These are phyloP conservation scores for Pleurotus platypus DNA, from an alignment of 768 basidiomycete species.

Conservation along the genomic window DNA sequence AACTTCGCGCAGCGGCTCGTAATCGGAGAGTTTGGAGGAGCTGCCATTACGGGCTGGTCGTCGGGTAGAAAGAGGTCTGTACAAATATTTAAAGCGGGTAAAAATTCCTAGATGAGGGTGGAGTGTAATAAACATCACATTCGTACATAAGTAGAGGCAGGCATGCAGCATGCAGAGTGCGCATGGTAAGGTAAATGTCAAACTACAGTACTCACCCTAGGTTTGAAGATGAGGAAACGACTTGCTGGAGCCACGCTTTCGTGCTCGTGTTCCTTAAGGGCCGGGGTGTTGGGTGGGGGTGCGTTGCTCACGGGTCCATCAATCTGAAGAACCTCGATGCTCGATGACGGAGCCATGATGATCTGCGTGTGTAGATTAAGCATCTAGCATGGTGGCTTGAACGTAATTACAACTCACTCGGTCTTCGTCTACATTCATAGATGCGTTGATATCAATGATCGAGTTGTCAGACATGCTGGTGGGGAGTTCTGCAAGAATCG, in stretches of 20 bases:
- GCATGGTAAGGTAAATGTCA: neutral
- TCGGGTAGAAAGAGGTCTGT: neutral
- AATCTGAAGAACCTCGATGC: neutral
- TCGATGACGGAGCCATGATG: neutral
- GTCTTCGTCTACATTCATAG: too few species aligned
- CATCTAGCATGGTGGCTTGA: too few species aligned
- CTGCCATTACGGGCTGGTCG: neutral
- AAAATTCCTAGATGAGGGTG: neutral
- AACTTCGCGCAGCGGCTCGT: neutral
- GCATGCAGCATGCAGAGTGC: neutral
- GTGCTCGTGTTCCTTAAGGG: neutral
- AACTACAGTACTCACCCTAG: slow-evolving; percentile 5
- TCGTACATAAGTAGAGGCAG: neutral
- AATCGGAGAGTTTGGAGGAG: neutral
- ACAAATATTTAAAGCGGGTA: neutral
- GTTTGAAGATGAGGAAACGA: neutral
- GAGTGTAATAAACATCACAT: neutral
- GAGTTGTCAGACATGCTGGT: too few species aligned
- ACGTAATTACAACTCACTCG: too few species aligned
- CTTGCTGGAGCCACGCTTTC: neutral
- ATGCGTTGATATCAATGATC: too few species aligned
- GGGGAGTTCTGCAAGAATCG: too few species aligned
- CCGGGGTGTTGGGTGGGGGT: neutral
- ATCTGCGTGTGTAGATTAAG: too few species aligned
- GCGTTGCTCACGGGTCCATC: neutral